Percentiles rank a stretch among this genome's conserved stretches.
Evolutionary conservation across 306 rosid species (phyloP).

Genomic region (Mucuna pruriens): DNA sequence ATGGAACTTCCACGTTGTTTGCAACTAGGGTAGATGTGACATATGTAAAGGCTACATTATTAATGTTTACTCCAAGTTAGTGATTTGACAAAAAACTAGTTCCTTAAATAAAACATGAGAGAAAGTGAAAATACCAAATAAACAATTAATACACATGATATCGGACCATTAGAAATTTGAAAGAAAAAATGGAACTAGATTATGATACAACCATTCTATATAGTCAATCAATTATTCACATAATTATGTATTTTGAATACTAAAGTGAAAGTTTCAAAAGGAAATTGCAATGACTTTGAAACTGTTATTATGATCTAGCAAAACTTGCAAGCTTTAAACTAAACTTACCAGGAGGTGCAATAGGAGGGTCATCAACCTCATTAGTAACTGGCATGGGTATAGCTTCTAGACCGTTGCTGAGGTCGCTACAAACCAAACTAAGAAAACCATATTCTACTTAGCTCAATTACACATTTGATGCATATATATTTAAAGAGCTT

Average conservation of each 20-base stretch:
- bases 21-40: not conserved
- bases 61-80: not conserved
- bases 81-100: not conserved
- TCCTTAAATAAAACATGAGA: not conserved
- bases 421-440: constrained; percentile 16
- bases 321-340: not conserved
- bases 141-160: not conserved
- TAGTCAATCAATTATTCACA: not conserved
- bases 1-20: not conserved
- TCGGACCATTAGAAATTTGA: too few species aligned
- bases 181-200: not conserved
- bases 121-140: not conserved
- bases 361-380: not conserved
- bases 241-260: not conserved
- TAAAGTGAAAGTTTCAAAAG: not conserved
- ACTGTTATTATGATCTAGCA: not conserved
- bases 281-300: not conserved
- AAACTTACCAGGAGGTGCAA: not conserved
- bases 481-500: not conserved
- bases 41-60: constrained; percentile 22
- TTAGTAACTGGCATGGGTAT: not conserved
- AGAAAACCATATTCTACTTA: not conserved
- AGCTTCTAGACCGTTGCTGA: constrained; percentile 5
- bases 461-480: not conserved
- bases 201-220: not conserved